Percentiles rank a stretch among this genome's conserved stretches.
Evolutionary conservation across 176 grass and related monocot genomes (phyloP).

Genomic region (Lolium perenne): DNA sequence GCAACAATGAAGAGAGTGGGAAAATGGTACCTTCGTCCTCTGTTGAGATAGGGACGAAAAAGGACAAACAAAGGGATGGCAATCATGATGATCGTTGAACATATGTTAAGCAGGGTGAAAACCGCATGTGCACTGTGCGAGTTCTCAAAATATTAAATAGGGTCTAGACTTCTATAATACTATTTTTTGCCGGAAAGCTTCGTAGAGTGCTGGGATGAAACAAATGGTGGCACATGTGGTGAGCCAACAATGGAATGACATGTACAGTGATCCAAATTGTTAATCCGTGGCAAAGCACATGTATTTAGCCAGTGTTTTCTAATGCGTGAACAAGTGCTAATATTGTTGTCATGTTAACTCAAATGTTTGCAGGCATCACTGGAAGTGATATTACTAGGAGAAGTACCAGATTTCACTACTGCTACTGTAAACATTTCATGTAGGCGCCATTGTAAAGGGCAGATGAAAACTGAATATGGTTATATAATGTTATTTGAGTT

Average conservation of each 20-base stretch:
- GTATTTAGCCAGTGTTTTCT: neutral
- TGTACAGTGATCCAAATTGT: neutral
- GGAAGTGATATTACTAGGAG: neutral
- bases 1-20: neutral
- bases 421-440: neutral
- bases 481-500: conserved; percentile 2
- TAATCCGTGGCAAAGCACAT: neutral
- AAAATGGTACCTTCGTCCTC: neutral
- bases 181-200: no score
- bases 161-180: neutral
- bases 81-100: neutral
- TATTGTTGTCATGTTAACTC: neutral
- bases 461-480: neutral
- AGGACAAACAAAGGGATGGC: neutral
- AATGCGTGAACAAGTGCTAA: neutral
- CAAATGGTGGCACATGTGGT: neutral
- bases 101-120: neutral
- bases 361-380: neutral
- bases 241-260: neutral
- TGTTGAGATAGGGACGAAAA: neutral
- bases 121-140: neutral
- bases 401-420: neutral
- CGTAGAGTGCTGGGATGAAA: neutral
- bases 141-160: neutral
- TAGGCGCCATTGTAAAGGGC: neutral